These are phyloP conservation scores for Ustilago loliicola DNA, from an alignment of 1,284 basidiomycete genomes.

Conservation along the genomic window DNA sequence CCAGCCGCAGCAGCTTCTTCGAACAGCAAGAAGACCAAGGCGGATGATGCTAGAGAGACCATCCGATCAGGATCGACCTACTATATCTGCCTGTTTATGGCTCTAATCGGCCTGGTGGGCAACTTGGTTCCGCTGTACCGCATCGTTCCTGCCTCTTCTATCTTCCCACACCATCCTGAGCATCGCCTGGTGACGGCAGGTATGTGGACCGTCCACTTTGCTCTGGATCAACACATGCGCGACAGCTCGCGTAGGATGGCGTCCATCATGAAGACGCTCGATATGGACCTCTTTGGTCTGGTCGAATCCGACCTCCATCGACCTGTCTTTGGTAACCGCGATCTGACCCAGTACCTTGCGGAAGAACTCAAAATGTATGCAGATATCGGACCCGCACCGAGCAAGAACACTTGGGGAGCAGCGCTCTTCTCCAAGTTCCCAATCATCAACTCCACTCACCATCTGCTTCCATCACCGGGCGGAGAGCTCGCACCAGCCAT, in stretches of 20 bases:
- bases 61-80: slow-evolving; percentile 33
- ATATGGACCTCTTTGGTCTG: slow-evolving; percentile 73
- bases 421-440: slow-evolving; percentile 76
- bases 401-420: slow-evolving; percentile 85
- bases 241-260: slow-evolving; percentile 76
- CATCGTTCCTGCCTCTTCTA: slow-evolving; percentile 74
- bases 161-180: slow-evolving; percentile 78
- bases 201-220: slow-evolving; percentile 80
- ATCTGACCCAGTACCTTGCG: slow-evolving; percentile 71
- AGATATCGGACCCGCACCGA: slow-evolving; percentile 85
- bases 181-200: slow-evolving; percentile 84
- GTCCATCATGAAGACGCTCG: slow-evolving; percentile 75
- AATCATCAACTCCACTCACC: slow-evolving; percentile 88
- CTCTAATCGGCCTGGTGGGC: slow-evolving; percentile 38
- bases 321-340: slow-evolving; percentile 88
- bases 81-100: slow-evolving; percentile 50
- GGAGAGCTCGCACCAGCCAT: slow-evolving; percentile 82
- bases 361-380: slow-evolving; percentile 81
- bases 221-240: slow-evolving; percentile 65
- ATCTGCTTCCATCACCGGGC: slow-evolving; percentile 85
- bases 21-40: slow-evolving; percentile 22
- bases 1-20: background rate
- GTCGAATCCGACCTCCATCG: slow-evolving; percentile 88
- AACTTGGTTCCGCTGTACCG: slow-evolving; percentile 71
- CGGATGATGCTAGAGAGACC: background rate